These are phyloP conservation scores for Trypanosoma lewisi DNA, from an alignment of 208 protist genomes.

Conservation along the genomic window DNA sequence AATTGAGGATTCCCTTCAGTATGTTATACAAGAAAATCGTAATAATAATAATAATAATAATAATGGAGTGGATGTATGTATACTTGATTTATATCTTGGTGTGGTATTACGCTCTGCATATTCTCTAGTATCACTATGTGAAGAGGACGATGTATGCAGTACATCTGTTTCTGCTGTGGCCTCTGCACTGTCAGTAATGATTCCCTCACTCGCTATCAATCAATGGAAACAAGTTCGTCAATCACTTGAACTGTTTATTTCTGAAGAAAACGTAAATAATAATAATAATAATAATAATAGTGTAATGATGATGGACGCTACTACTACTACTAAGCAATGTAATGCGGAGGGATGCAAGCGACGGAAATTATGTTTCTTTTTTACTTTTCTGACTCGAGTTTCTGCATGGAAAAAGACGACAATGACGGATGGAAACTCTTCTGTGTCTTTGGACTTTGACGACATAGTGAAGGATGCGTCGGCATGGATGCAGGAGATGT, in stretches of 20 bases:
- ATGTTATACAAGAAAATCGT: no score
- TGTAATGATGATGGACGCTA: no score
- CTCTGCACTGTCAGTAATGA: constrained; percentile 38
- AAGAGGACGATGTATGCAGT: constrained; percentile 8
- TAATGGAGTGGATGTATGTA: not conserved
- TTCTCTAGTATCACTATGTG: constrained; percentile 14
- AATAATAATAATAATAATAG: constrained; percentile 2
- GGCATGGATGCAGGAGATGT: not conserved
- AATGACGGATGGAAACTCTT: no score
- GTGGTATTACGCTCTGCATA: constrained; percentile 47
- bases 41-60: constrained; percentile 11
- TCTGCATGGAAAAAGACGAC: constrained; percentile 8
- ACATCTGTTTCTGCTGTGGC: constrained; percentile 38
- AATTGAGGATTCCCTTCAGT: constrained; percentile 36
- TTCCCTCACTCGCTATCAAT: constrained; percentile 32
- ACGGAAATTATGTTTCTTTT: constrained; percentile 32
- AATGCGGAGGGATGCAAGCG: constrained; percentile 2
- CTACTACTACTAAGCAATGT: no score
- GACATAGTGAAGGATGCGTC: constrained; percentile 14
- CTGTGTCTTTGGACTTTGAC: not conserved
- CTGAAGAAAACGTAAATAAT: not conserved
- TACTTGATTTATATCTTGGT: constrained; percentile 32
- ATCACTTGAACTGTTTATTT: constrained; percentile 4
- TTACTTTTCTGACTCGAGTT: constrained; percentile 33
- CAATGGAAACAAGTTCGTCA: constrained; percentile 32